Conservation (phyloP, 192 early-diverging fungal species). For the Mycoemilia scoparia region DNA sequence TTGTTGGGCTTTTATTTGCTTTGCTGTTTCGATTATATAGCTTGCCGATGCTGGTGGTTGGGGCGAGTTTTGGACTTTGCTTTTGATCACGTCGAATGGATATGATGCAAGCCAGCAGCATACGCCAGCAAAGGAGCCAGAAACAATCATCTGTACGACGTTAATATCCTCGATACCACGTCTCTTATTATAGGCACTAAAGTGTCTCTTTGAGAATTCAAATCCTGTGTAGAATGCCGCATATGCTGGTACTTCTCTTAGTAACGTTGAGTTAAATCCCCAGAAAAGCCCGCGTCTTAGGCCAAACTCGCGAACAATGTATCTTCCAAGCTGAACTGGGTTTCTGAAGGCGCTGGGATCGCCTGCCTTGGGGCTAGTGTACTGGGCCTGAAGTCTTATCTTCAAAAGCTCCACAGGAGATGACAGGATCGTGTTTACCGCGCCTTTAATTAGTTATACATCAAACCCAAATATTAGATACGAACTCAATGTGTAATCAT, state of each 20-base stretch:
- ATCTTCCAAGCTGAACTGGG: conserved; percentile 44
- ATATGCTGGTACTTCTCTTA: conserved; percentile 65
- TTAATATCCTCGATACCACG: conserved; percentile 30
- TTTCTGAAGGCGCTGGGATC: conserved; percentile 18
- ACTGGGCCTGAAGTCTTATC: conserved; percentile 81
- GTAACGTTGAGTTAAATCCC: conserved; percentile 64
- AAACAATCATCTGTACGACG: conserved; percentile 38
- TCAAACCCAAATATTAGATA: background rate
- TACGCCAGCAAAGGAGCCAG: conserved; percentile 65
- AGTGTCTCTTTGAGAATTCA: conserved; percentile 52
- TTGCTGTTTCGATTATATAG: conserved; percentile 36
- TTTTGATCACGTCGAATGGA: conserved; percentile 75
- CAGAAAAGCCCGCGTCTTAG: conserved; percentile 52
- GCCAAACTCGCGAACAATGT: conserved; percentile 49
- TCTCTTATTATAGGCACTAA: conserved; percentile 27
- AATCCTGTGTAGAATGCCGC: conserved; percentile 77
- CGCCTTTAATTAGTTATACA: no score
- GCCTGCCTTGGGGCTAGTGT: conserved; percentile 21
- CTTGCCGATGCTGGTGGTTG: conserved; percentile 37
- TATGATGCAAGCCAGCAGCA: conserved; percentile 70
- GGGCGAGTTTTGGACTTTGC: conserved; percentile 44
- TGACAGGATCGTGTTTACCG: conserved; percentile 64
- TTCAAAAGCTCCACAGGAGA: conserved; percentile 93
- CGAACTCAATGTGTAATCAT: background rate
- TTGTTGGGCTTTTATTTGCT: conserved; percentile 31